phyloP scores from a whole-genome alignment of 2,329 filamentous ascomycete genomes.

The Pezicula rhizophila region DNA sequence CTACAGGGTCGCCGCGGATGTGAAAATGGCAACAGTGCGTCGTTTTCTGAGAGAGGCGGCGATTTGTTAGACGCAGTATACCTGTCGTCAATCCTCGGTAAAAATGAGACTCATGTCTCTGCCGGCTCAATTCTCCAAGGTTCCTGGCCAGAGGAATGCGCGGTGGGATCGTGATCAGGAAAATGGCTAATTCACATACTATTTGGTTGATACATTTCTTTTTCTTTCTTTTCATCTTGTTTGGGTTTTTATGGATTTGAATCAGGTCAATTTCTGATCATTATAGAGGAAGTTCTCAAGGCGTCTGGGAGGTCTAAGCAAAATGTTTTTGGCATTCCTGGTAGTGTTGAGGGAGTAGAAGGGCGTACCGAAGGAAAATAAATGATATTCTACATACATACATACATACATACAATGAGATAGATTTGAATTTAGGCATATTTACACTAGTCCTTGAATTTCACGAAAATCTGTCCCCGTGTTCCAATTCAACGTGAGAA shows the following conservation, averaged over 20 bases:
- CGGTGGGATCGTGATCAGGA: not conserved
- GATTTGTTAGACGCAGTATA: conserved; percentile 2
- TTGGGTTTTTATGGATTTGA: not conserved
- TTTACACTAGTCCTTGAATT: not conserved
- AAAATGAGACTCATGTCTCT: not conserved
- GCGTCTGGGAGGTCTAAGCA: not conserved
- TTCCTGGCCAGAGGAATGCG: not conserved
- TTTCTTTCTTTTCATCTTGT: not conserved
- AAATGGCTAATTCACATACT: not conserved
- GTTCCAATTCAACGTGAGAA: not conserved
- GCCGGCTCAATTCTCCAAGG: not conserved
- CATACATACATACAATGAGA: not conserved
- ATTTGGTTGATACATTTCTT: not conserved
- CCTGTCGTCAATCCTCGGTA: not conserved
- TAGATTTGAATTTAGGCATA: not conserved
- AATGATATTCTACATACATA: not conserved
- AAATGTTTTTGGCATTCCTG: not conserved
- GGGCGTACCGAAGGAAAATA: not conserved
- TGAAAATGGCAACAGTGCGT: not conserved
- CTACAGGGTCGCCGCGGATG: not conserved
- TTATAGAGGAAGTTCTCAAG: not conserved
- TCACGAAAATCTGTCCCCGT: not conserved
- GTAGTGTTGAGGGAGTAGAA: not conserved
- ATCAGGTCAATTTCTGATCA: not conserved
- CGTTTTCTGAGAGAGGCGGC: conserved; percentile 2